These are phyloP conservation scores for Rhizoclosmatium globosum DNA, from an alignment of 192 early-diverging fungal genomes.

Conservation along the genomic window DNA sequence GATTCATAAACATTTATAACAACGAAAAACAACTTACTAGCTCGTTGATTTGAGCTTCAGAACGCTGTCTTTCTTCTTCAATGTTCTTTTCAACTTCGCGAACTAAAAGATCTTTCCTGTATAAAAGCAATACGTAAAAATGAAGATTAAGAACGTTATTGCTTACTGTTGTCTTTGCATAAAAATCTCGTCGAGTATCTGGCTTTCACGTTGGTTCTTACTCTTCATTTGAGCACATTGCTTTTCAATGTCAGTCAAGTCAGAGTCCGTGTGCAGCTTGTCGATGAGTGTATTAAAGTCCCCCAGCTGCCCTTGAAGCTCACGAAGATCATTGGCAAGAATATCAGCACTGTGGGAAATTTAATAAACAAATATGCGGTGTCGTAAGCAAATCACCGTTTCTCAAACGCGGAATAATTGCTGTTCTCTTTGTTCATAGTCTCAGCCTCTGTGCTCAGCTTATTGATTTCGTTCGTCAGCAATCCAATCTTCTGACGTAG, in stretches of 20 bases:
- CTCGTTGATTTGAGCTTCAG: slow-evolving; percentile 57
- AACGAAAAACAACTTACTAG: slow-evolving; percentile 36
- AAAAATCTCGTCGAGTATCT: slow-evolving; percentile 60
- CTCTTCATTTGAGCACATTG: slow-evolving; percentile 53
- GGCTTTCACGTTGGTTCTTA: slow-evolving; percentile 55
- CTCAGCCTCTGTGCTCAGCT: slow-evolving; percentile 56
- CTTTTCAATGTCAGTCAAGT: slow-evolving; percentile 65
- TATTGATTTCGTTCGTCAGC: slow-evolving; percentile 53
- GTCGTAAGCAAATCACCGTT: slow-evolving; percentile 44
- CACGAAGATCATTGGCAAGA: slow-evolving; percentile 58
- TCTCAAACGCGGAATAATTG: slow-evolving; percentile 61
- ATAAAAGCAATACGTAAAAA: not conserved
- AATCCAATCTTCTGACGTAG: slow-evolving; percentile 59
- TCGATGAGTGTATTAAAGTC: slow-evolving; percentile 65
- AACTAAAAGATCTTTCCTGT: slow-evolving; percentile 53
- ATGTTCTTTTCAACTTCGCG: slow-evolving; percentile 61
- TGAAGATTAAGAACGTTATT: not conserved
- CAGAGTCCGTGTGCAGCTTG: slow-evolving; percentile 65
- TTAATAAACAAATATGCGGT: not conserved
- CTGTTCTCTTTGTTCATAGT: slow-evolving; percentile 56
- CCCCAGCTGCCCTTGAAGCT: slow-evolving; percentile 64
- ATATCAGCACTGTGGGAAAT: slow-evolving; percentile 54
- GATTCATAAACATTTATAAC: not conserved
- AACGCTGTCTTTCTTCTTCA: slow-evolving; percentile 51
- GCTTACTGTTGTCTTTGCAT: slow-evolving; percentile 58